Conservation (phyloP, 1,284 basidiomycete species). For the Sutorius eximius region DNA sequence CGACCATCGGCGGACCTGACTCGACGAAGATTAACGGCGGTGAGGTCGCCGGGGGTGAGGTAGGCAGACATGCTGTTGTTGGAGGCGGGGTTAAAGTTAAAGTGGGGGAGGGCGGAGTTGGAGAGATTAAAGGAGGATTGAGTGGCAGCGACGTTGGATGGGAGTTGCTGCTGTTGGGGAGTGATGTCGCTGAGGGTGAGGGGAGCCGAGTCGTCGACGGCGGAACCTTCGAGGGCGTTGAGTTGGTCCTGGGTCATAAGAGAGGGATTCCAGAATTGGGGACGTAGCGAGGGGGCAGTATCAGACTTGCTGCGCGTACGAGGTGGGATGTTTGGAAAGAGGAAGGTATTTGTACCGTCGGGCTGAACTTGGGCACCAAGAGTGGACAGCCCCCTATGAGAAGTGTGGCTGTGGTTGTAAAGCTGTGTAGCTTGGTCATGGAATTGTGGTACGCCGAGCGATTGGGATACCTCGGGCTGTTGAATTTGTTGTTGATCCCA, state of each 20-base stretch:
- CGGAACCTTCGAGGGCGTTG: constrained; percentile 32
- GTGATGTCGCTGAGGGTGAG: constrained; percentile 52
- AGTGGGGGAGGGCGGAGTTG: constrained; percentile 26
- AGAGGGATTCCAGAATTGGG: constrained; percentile 52
- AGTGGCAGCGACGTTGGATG: constrained; percentile 20
- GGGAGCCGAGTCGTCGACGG: constrained; percentile 35
- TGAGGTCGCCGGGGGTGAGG: constrained; percentile 45
- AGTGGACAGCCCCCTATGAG: constrained; percentile 36
- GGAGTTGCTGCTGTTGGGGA: constrained; percentile 33
- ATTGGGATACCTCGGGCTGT: constrained; percentile 31
- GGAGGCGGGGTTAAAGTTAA: constrained; percentile 27
- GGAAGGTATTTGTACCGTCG: constrained; percentile 39
- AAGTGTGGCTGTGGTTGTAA: constrained; percentile 36
- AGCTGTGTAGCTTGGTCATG: constrained; percentile 34
- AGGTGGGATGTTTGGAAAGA: constrained; percentile 36
- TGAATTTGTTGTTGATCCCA: constrained; percentile 40
- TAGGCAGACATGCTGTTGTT: constrained; percentile 36
- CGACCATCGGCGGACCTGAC: constrained; percentile 53
- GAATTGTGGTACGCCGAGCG: constrained; percentile 34
- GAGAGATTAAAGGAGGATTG: constrained; percentile 30
- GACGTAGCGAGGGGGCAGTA: constrained; percentile 48
- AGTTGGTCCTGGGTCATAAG: constrained; percentile 36
- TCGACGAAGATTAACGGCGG: constrained; percentile 41
- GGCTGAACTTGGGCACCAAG: constrained; percentile 33
- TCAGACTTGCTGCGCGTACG: constrained; percentile 62